Conservation (phyloP, 2,329 filamentous ascomycete genomes). For the Fusarium sororula region DNA sequence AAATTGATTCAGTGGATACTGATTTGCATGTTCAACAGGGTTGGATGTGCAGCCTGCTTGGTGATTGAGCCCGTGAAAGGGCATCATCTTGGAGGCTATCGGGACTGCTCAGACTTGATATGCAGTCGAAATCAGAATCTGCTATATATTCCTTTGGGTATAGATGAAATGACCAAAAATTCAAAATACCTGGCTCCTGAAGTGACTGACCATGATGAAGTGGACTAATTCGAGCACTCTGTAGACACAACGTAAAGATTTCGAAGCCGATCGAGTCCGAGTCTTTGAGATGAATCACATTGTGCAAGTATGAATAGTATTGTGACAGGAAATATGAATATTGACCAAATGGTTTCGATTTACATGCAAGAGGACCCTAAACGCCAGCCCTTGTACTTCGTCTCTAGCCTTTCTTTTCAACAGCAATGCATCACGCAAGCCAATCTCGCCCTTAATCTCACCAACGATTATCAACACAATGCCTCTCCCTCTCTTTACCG, state of each 20-base stretch:
- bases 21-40: conserved; percentile 17
- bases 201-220: background rate
- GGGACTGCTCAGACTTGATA: conserved; percentile 22
- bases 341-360: conserved; percentile 35
- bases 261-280: background rate
- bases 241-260: background rate
- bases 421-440: conserved; percentile 21
- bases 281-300: background rate
- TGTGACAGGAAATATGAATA: conserved; percentile 30
- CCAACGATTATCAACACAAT: conserved; percentile 4
- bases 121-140: conserved; percentile 44
- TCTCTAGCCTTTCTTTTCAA: conserved; percentile 38
- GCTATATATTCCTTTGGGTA: conserved; percentile 48
- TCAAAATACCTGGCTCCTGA: conserved; percentile 17
- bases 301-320: background rate
- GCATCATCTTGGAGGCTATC: conserved; percentile 19
- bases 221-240: background rate
- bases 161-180: conserved; percentile 49
- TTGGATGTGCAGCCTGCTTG: conserved; percentile 29
- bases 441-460: background rate
- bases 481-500: conserved; percentile 25
- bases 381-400: conserved; percentile 38
- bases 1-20: conserved; percentile 35
- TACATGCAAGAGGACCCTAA: conserved; percentile 39
- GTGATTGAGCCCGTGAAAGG: conserved; percentile 8